Evolutionary conservation across 2,329 filamentous ascomycete genomes (phyloP), one percentile per base, ranked within the genome.

Genomic region (Ophiostoma pallidulum): DNA sequence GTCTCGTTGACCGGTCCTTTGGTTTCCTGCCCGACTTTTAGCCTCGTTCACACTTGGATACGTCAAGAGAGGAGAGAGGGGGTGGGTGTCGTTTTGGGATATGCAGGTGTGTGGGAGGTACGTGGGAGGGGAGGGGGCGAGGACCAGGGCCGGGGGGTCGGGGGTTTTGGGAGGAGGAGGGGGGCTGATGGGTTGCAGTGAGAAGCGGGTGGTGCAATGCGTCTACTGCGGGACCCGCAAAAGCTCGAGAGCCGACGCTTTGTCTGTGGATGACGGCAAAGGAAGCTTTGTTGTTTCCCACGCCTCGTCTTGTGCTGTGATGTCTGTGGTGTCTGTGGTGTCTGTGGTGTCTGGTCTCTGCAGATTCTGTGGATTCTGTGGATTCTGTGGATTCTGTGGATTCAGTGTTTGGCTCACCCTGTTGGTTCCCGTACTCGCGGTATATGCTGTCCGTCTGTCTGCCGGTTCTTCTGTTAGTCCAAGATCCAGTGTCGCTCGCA

Each of bases 11-110:
- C 54, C 55, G 55, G 44, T 51, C 36, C 60, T 55, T 61, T 52
- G 39, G 45, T 58, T 59, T 63, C 61, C 62, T 64, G 65, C 61
- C 63, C 60, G 60, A 62, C 60, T 55, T 65, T 67, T 66, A 68
- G 68, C 67, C 68, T 70, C 13, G 20, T 49, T 28, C 37, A 13
- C 12, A 20, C 42, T 36, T 20, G 29, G 50, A 37, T 18, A 28
- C 26, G 44, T 14, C 33, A 28, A 19, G 19, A 29, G 24, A 32
- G 8, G 22, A 8, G 26, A 42, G 20, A 36, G n/a, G 26, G 13
- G 18, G 33, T n/a, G 29, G 28, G 36, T 29, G 20, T 32, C 28
- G 37, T 33, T 41, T 45, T 28, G 46, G 31, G 37, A 29, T 39
- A 40, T 41, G 46, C 24, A 41, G 26, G 37, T 41, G 45, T 19